phyloP scores from a whole-genome alignment of 1,284 basidiomycete species.

The Paramarasmius palmivorus region DNA sequence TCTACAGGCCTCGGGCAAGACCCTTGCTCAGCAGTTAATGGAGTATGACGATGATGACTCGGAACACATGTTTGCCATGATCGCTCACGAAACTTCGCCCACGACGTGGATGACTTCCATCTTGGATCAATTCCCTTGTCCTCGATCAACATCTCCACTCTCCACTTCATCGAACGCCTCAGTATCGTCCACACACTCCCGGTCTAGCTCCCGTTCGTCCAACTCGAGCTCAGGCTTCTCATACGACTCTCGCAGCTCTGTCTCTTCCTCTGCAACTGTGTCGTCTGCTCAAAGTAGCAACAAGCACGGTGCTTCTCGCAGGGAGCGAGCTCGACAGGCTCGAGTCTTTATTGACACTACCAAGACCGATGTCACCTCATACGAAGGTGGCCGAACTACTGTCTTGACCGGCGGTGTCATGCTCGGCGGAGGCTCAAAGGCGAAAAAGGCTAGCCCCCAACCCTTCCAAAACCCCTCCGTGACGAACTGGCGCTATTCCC shows the following conservation, averaged over 20 bases:
- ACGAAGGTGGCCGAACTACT: constrained; percentile 83
- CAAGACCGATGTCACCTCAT: constrained; percentile 77
- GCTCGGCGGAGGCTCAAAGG: constrained; percentile 57
- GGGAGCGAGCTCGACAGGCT: constrained; percentile 64
- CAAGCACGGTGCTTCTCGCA: constrained; percentile 54
- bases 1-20: constrained; percentile 42
- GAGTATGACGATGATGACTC: constrained; percentile 69
- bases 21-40: constrained; percentile 69
- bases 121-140: constrained; percentile 53
- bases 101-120: constrained; percentile 70
- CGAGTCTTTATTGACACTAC: constrained; percentile 69
- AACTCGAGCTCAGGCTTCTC: constrained; percentile 68
- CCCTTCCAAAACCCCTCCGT: constrained; percentile 27
- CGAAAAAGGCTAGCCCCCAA: constrained; percentile 21
- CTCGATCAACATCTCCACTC: constrained; percentile 57
- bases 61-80: constrained; percentile 70
- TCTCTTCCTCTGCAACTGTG: constrained; percentile 41
- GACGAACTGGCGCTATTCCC: constrained; percentile 51
- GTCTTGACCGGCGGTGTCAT: constrained; percentile 83
- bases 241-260: constrained; percentile 45
- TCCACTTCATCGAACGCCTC: constrained; percentile 63
- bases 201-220: constrained; percentile 74
- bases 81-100: constrained; percentile 61
- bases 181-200: constrained; percentile 60
- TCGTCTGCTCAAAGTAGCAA: constrained; percentile 34